phyloP scores from a whole-genome alignment of 2,329 filamentous ascomycete genomes.

The Colletotrichum camelliae region DNA sequence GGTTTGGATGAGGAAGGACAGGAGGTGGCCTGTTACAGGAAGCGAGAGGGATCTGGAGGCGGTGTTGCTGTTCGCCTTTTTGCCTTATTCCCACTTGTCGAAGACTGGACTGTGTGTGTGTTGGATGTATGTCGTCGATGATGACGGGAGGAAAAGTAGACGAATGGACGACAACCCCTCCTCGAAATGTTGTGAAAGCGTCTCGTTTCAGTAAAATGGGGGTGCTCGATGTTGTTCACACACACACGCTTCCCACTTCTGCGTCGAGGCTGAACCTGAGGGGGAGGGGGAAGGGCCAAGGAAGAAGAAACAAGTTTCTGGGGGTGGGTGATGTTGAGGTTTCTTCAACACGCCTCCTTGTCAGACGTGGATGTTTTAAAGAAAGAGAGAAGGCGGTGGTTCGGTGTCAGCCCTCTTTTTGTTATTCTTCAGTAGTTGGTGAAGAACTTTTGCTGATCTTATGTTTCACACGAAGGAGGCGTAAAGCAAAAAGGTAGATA shows the following conservation, averaged over 20 bases:
- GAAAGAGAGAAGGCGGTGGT: not conserved
- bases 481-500: not conserved
- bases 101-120: not conserved
- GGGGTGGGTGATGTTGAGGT: not conserved
- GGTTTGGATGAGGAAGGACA: not conserved
- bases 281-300: not conserved
- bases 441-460: not conserved
- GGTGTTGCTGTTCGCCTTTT: not conserved
- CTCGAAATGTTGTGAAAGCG: constrained; percentile 3
- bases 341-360: constrained; percentile 9
- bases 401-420: not conserved
- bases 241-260: not conserved
- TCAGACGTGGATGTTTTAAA: constrained; percentile 19
- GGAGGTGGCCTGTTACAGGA: constrained; percentile 12
- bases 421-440: not conserved
- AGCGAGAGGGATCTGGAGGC: constrained; percentile 9
- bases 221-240: not conserved
- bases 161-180: not conserved
- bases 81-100: not conserved
- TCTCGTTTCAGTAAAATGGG: constrained; percentile 8
- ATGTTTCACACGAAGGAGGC: constrained; percentile 1
- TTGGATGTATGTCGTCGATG: not conserved
- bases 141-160: not conserved
- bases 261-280: not conserved
- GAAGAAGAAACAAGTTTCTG: not conserved